A percentile compares a stretch with the other conserved stretches of the same genome.
phyloP scores from a whole-genome alignment of 495 filamentous ascomycete species.

The Xylaria scruposa region DNA sequence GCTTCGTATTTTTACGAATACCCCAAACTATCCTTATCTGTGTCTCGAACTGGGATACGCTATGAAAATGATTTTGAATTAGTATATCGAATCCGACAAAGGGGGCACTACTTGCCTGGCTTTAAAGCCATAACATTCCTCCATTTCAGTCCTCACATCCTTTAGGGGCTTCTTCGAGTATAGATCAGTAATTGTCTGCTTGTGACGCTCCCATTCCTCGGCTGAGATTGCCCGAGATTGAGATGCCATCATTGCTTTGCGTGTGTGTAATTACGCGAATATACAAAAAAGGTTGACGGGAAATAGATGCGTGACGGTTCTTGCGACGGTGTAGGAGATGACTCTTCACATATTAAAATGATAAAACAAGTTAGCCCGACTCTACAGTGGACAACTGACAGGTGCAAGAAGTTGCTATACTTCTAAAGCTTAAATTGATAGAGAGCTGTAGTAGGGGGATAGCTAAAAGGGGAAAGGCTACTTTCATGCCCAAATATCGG shows the following conservation, averaged over 20 bases:
- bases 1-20: not conserved
- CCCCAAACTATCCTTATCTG: not conserved
- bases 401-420: too few relatives aligned
- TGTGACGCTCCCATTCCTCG: not conserved
- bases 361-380: too few relatives aligned
- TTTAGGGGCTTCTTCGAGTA: not conserved
- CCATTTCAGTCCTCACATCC: conserved; percentile 1
- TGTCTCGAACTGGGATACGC: not conserved
- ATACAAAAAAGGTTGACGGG: not conserved
- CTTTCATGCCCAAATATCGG: too few relatives aligned
- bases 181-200: not conserved
- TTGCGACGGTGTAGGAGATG: not conserved
- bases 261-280: not conserved
- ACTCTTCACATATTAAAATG: too few relatives aligned
- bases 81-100: too few relatives aligned
- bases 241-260: not conserved
- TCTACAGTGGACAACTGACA: too few relatives aligned
- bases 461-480: too few relatives aligned
- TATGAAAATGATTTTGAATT: not conserved
- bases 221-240: not conserved
- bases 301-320: not conserved
- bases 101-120: not conserved
- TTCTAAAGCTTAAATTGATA: not conserved
- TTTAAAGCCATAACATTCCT: not conserved
- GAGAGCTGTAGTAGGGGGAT: too few relatives aligned